These are phyloP conservation scores for Neopestalotiopsis sp. DNA, from an alignment of 2,329 filamentous ascomycete genomes.

Conservation along the genomic window DNA sequence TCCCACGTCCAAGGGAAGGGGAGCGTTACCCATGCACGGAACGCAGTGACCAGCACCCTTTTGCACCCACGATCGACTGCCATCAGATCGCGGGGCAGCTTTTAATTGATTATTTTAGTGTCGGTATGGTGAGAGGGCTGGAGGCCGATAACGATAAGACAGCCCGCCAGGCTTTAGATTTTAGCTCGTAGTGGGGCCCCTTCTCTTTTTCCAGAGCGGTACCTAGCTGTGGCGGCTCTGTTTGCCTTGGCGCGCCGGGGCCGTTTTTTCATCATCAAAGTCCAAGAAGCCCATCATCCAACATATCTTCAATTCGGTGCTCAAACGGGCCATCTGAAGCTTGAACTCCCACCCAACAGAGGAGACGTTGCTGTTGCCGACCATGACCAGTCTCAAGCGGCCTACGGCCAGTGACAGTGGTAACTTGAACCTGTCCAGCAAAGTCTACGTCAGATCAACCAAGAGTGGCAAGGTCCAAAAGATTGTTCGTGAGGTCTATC, in stretches of 20 bases:
- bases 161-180: not conserved
- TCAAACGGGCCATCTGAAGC: not conserved
- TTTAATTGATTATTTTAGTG: not conserved
- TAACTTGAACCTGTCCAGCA: constrained; percentile 85
- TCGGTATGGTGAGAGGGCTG: not conserved
- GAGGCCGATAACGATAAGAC: constrained; percentile 20
- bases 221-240: not conserved
- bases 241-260: constrained; percentile 13
- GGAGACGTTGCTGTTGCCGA: constrained; percentile 21
- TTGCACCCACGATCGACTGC: not conserved
- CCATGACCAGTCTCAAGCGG: constrained; percentile 71
- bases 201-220: not conserved
- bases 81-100: constrained; percentile 14
- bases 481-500: constrained; percentile 94
- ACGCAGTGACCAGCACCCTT: constrained; percentile 2
- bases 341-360: not conserved
- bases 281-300: not conserved
- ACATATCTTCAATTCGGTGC: not conserved
- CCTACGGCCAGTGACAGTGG: constrained; percentile 56
- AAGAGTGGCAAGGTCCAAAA: constrained; percentile 98
- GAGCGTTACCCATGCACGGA: constrained; percentile 11
- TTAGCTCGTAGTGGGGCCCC: not conserved
- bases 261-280: constrained; percentile 14
- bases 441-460: constrained; percentile 93
- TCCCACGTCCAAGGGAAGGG: not conserved